Conservation (phyloP, 1,139 yeast species). For the Kodamaea plutei region DNA sequence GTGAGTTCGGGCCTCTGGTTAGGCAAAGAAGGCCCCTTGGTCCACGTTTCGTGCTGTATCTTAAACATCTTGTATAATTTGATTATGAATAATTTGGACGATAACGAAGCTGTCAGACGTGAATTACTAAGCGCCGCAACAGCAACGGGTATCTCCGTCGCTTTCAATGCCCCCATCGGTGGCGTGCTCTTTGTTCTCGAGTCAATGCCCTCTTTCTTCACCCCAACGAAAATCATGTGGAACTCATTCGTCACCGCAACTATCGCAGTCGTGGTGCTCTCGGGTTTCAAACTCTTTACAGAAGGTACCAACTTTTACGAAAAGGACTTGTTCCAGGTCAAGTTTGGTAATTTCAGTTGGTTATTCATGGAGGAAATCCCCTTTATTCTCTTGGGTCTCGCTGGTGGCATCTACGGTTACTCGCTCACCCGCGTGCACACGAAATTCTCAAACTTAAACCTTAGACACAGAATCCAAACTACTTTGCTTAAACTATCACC, state of each 20-base stretch:
- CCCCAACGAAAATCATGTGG: slow-evolving; percentile 71
- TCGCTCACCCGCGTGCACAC: slow-evolving; percentile 49
- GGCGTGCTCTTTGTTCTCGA: slow-evolving; percentile 88
- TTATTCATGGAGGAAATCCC: slow-evolving; percentile 65
- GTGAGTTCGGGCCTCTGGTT: slow-evolving; percentile 85
- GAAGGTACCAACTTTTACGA: slow-evolving; percentile 49
- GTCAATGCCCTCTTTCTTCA: slow-evolving; percentile 59
- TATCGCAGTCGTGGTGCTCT: slow-evolving; percentile 60
- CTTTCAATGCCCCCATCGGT: slow-evolving; percentile 92
- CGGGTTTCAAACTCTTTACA: slow-evolving; percentile 57
- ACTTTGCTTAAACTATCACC: not conserved
- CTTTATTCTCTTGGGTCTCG: slow-evolving; percentile 58
- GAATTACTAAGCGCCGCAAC: slow-evolving; percentile 79
- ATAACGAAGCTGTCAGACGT: slow-evolving; percentile 53
- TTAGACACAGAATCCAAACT: slow-evolving; percentile 12
- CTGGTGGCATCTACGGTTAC: slow-evolving; percentile 69
- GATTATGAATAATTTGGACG: slow-evolving; percentile 28
- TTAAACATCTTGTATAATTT: slow-evolving; percentile 29
- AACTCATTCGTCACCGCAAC: slow-evolving; percentile 76
- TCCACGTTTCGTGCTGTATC: slow-evolving; percentile 76
- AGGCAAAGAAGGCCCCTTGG: slow-evolving; percentile 93
- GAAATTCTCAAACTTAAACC: slow-evolving; percentile 17
- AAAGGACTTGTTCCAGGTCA: slow-evolving; percentile 59
- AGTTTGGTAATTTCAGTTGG: slow-evolving; percentile 69
- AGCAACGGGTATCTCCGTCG: slow-evolving; percentile 91